Conservation (phyloP, 495 filamentous ascomycete genomes). For the Chaetomium tenue region DNA sequence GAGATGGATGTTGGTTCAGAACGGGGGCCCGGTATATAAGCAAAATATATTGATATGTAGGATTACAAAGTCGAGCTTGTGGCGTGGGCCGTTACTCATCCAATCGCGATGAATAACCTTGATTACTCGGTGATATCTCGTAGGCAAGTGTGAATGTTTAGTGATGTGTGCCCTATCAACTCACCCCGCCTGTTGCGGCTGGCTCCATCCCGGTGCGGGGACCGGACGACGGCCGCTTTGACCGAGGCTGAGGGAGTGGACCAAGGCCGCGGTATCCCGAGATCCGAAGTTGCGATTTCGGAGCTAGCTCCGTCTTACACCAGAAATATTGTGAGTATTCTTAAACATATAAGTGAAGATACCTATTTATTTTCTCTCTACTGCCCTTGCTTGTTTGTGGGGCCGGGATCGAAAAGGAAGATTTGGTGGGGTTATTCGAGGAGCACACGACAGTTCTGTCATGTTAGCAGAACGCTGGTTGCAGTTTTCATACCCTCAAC, state of each 20-base stretch:
- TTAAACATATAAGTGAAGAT: background rate
- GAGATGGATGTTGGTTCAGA: background rate
- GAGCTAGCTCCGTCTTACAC: conserved; percentile 7
- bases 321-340: background rate
- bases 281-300: conserved; percentile 12
- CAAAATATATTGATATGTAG: background rate
- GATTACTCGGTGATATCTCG: background rate
- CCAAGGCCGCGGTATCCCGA: conserved; percentile 10
- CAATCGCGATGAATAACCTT: background rate
- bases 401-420: too few species aligned
- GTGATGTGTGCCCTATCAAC: background rate
- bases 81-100: background rate
- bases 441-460: too few species aligned
- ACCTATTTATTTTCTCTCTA: background rate
- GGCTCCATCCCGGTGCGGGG: conserved; percentile 11
- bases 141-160: background rate
- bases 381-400: background rate
- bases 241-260: conserved; percentile 14
- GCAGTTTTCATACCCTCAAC: too few species aligned
- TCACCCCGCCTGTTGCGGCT: background rate
- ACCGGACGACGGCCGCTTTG: background rate
- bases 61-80: background rate
- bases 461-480: too few species aligned
- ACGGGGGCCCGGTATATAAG: background rate
- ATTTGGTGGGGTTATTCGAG: too few species aligned